Conservation (phyloP, 2,329 filamentous ascomycete genomes). For the Xylaria polymorpha region DNA sequence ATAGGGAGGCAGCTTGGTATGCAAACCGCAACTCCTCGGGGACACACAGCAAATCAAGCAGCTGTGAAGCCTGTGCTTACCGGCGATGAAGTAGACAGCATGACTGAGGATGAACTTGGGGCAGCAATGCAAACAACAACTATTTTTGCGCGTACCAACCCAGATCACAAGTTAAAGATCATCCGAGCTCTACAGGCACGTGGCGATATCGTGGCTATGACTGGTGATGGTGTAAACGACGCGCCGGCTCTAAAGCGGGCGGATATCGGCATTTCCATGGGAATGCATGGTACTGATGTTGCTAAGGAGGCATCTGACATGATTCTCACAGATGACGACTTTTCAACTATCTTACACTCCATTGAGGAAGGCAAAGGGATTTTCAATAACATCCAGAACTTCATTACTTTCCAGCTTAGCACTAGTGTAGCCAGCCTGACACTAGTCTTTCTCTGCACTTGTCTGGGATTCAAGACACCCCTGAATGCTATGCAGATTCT, state of each 20-base stretch:
- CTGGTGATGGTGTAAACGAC: constrained; percentile 97
- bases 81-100: constrained; percentile 91
- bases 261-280: constrained; percentile 98
- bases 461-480: constrained; percentile 92
- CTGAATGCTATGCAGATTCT: constrained; percentile 99
- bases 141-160: constrained; percentile 95
- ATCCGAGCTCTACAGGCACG: constrained; percentile 89
- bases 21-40: constrained; percentile 72
- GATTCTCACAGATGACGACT: constrained; percentile 91
- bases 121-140: constrained; percentile 88
- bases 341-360: constrained; percentile 89
- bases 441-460: constrained; percentile 91
- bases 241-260: constrained; percentile 96
- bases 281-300: constrained; percentile 92
- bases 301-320: constrained; percentile 97
- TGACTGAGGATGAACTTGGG: constrained; percentile 86
- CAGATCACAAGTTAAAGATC: constrained; percentile 98
- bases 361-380: constrained; percentile 99
- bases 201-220: constrained; percentile 98
- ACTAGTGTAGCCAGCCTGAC: constrained; percentile 94
- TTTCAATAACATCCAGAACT: constrained; percentile 99
- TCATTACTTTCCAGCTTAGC: constrained; percentile 97
- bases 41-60: constrained; percentile 65
- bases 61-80: constrained; percentile 78
- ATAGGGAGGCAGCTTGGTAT: constrained; percentile 97